Base-by-base conservation (phyloP, 2,329 filamentous ascomycete genomes). In the Huntiella moniliformis region DNA sequence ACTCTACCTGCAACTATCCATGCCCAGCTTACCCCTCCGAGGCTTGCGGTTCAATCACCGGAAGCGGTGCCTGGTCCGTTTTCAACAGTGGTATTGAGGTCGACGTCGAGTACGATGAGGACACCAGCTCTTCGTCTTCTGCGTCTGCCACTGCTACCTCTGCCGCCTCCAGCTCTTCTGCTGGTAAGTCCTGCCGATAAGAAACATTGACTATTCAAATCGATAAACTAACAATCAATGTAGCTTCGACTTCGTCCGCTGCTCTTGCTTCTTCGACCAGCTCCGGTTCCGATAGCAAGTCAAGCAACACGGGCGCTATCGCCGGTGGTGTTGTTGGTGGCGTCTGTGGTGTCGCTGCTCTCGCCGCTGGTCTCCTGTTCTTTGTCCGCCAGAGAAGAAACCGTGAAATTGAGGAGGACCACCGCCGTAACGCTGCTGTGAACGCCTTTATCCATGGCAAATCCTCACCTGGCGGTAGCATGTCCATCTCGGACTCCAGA, bases 241-340 rank as follows among this genome's bases (percentile, higher is more conserved):
- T 37, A 36, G 45, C 31, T 10, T 36, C 42, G n/a, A 12, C 28
- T 17, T 62, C 47, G 52, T 56, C 45, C 38, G 55, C 50, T 46
- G 54, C 52, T 2, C 49, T 58, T 1, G 53, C 60, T 1, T 53
- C 60, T 3, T 56, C 51, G 2, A 50, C 55, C 1, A 49, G 35
- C 45, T 34, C 47, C 41, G 32, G 54, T 31, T 28, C 49, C 12
- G 38, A 55, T 18, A 55, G 57, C 10, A 54, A 61, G 44, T 63
- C 67, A 6, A 66, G 77, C n/a, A 87, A 79, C 57, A n/a, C 76
- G n/a, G 82, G 77, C 35, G 85, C 80, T 42, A 87, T 96, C 53
- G 86, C 82, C 13, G 88, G 79, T 7, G 88, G 88, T 50, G 82
- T 85, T 1, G 87, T 95, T 2, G 82, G 91, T 6, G 86, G 83